A percentile compares a stretch with the other conserved stretches of the same genome.
phyloP scores from a whole-genome alignment of 768 basidiomycete genomes.

The Polyporus arcularius region DNA sequence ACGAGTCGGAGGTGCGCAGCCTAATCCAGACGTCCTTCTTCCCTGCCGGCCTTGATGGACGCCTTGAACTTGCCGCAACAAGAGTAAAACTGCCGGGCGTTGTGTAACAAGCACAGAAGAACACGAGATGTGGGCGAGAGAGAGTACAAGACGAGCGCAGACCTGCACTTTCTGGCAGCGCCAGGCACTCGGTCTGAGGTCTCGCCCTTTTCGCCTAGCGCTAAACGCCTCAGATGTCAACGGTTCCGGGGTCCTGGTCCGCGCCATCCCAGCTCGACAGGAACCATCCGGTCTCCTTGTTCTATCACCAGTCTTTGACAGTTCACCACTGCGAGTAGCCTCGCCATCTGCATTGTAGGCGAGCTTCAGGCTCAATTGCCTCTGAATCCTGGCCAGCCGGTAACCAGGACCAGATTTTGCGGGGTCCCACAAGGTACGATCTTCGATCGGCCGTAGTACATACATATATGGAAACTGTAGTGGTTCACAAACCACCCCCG shows the following conservation, averaged over 20 bases:
- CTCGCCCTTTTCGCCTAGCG: not conserved
- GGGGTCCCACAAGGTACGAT: not conserved
- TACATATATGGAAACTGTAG: not conserved
- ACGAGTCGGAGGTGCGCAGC: conserved; percentile 54
- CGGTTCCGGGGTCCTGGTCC: not conserved
- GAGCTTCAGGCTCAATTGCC: no score
- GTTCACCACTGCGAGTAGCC: no score
- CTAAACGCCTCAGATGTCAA: not conserved
- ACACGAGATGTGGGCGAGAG: not conserved
- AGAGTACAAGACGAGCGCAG: not conserved
- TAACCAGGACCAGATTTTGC: no score
- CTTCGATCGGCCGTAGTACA: not conserved
- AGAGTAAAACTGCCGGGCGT: conserved; percentile 6
- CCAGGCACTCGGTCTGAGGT: not conserved
- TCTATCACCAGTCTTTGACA: no score
- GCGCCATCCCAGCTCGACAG: no score
- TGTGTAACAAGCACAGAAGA: not conserved
- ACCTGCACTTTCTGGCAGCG: no score
- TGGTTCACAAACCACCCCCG: not conserved
- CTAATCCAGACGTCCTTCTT: conserved; percentile 20
- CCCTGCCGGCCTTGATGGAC: conserved; percentile 6
- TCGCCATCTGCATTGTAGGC: no score
- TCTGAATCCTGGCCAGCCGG: no score
- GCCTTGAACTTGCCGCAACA: conserved; percentile 14
- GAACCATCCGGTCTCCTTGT: no score